These are phyloP conservation scores for Penicillium fuscoglaucum DNA, from an alignment of 2,329 filamentous ascomycete genomes.

Conservation along the genomic window DNA sequence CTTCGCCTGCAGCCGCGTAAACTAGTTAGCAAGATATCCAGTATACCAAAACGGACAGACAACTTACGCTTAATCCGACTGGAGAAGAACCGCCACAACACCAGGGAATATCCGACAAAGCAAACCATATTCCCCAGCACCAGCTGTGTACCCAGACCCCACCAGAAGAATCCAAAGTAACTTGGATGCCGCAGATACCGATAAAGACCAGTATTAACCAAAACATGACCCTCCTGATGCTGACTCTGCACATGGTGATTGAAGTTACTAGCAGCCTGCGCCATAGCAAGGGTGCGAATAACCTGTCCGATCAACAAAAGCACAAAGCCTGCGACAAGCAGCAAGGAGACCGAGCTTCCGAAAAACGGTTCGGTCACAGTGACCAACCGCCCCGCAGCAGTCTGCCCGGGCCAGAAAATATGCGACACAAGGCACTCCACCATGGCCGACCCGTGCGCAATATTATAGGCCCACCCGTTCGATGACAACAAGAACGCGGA, in stretches of 20 bases:
- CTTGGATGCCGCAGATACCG: slow-evolving; percentile 75
- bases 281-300: slow-evolving; percentile 81
- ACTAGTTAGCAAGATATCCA: slow-evolving; percentile 5
- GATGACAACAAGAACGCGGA: slow-evolving; percentile 78
- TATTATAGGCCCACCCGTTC: slow-evolving; percentile 81
- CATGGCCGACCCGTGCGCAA: slow-evolving; percentile 75
- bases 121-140: slow-evolving; percentile 83
- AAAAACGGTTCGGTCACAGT: slow-evolving; percentile 42
- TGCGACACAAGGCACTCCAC: slow-evolving; percentile 63
- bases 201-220: slow-evolving; percentile 87
- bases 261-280: slow-evolving; percentile 84
- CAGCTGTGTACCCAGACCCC: slow-evolving; percentile 91
- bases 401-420: slow-evolving; percentile 25
- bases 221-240: slow-evolving; percentile 67
- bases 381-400: slow-evolving; percentile 44
- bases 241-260: slow-evolving; percentile 78
- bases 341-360: slow-evolving; percentile 23
- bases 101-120: slow-evolving; percentile 68
- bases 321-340: slow-evolving; percentile 58
- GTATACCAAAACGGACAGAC: neutral
- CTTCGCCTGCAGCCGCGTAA: slow-evolving; percentile 61
- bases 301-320: slow-evolving; percentile 70
- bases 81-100: slow-evolving; percentile 85
- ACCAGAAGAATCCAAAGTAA: slow-evolving; percentile 99
- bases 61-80: slow-evolving; percentile 64